These are phyloP conservation scores for Bonia amplexicaulis DNA, from an alignment of 176 grass and related monocot species.

Conservation along the genomic window DNA sequence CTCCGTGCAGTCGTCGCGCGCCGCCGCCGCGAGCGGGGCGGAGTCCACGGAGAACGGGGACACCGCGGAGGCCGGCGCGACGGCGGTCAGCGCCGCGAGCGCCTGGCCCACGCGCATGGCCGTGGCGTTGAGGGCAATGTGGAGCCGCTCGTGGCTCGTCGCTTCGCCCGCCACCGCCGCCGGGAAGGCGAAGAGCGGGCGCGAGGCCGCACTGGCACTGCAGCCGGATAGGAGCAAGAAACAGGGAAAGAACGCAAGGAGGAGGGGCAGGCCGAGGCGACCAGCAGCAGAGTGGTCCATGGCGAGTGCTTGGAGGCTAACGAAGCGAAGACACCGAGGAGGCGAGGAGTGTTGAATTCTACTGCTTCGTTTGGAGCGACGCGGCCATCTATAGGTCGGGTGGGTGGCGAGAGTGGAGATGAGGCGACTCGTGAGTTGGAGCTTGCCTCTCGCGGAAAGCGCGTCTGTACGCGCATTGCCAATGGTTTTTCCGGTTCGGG, in stretches of 20 bases:
- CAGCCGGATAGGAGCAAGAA: not conserved
- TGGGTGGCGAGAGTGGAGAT: no score
- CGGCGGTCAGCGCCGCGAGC: constrained; percentile 24
- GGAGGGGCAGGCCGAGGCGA: not conserved
- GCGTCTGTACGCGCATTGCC: no score
- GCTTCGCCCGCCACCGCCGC: not conserved
- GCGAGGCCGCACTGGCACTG: not conserved
- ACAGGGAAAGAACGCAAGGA: not conserved
- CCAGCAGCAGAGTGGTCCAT: not conserved
- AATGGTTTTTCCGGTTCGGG: no score
- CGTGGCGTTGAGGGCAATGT: constrained; percentile 50
- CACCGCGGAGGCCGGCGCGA: not conserved
- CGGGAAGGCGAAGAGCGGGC: constrained; percentile 6
- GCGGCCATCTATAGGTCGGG: no score
- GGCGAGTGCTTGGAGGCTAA: not conserved
- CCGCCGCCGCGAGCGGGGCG: constrained; percentile 25
- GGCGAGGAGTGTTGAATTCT: not conserved
- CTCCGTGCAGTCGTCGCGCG: constrained; percentile 65
- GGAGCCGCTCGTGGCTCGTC: not conserved
- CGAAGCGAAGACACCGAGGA: not conserved
- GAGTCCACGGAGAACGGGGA: not conserved
- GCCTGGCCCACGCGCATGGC: constrained; percentile 30
- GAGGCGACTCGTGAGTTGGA: no score
- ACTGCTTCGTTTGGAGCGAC: not conserved
- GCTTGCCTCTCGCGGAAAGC: no score